Evolutionary conservation across 2,329 filamentous ascomycete genomes (phyloP).

Genomic region (Penicillium corylophilum): DNA sequence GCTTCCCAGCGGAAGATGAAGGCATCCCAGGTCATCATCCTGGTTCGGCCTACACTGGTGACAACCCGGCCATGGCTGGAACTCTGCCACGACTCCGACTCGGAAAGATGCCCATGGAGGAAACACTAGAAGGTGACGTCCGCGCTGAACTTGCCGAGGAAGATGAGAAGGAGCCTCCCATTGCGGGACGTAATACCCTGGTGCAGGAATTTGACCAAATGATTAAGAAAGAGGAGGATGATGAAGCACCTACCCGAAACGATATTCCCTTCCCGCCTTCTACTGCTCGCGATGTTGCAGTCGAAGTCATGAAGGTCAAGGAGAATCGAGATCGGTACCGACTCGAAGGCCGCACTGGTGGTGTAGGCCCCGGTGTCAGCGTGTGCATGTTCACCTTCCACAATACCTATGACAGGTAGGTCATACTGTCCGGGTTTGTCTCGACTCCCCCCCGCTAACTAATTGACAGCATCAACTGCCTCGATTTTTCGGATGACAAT

Average conservation of each 20-base stretch:
- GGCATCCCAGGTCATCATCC: slow-evolving; percentile 67
- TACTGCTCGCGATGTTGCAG: slow-evolving; percentile 81
- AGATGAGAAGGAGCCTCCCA: slow-evolving; percentile 73
- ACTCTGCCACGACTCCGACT: slow-evolving; percentile 67
- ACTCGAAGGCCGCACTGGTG: slow-evolving; percentile 80
- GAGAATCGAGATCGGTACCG: slow-evolving; percentile 90
- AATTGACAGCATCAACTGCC: slow-evolving; percentile 70
- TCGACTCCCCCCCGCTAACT: slow-evolving; percentile 20
- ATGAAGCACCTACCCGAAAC: slow-evolving; percentile 74
- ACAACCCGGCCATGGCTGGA: slow-evolving; percentile 56
- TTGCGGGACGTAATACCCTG: slow-evolving; percentile 68
- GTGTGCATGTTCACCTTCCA: slow-evolving; percentile 99
- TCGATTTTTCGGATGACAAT: slow-evolving; percentile 93
- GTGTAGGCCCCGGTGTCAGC: slow-evolving; percentile 77
- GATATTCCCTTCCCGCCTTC: slow-evolving; percentile 86
- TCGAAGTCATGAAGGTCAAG: slow-evolving; percentile 91
- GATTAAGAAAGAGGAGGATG: slow-evolving; percentile 84
- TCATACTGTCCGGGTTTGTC: not conserved
- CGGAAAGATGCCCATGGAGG: slow-evolving; percentile 79
- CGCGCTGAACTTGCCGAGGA: slow-evolving; percentile 83
- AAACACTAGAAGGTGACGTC: slow-evolving; percentile 78
- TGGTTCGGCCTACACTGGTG: slow-evolving; percentile 60
- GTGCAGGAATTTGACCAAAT: slow-evolving; percentile 85
- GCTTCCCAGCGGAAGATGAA: slow-evolving; percentile 65
- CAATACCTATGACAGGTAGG: slow-evolving; percentile 86